Percentiles rank a stretch among this genome's conserved stretches.
phyloP scores from a whole-genome alignment of 2,329 filamentous ascomycete genomes.

The Westerdykella aurantiaca region DNA sequence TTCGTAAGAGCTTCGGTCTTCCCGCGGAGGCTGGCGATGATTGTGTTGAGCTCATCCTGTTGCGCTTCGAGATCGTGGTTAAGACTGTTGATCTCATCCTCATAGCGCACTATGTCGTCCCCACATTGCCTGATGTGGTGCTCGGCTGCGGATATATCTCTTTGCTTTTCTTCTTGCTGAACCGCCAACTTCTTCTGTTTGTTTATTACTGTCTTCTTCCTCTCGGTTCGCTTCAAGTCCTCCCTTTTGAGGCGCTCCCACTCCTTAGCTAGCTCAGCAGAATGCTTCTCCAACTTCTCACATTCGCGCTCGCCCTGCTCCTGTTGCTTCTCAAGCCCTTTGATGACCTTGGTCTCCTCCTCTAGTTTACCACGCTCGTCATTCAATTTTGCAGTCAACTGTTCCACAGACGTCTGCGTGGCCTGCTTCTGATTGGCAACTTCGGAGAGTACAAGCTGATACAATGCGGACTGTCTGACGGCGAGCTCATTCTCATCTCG shows the following conservation, averaged over 20 bases:
- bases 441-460: conserved; percentile 85
- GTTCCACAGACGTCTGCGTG: conserved; percentile 81
- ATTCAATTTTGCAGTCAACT: conserved; percentile 82
- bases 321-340: conserved; percentile 78
- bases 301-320: conserved; percentile 77
- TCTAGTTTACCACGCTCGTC: conserved; percentile 86
- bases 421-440: conserved; percentile 84
- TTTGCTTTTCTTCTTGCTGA: conserved; percentile 69
- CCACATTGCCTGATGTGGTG: conserved; percentile 72
- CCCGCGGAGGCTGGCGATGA: conserved; percentile 82
- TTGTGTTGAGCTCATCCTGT: conserved; percentile 73
- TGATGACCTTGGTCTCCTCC: conserved; percentile 84
- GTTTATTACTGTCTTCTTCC: conserved; percentile 83
- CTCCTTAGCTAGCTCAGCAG: conserved; percentile 74
- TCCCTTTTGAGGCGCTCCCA: conserved; percentile 93
- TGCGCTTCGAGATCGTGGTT: conserved; percentile 72
- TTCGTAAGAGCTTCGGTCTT: conserved; percentile 95
- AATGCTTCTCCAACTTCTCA: conserved; percentile 74
- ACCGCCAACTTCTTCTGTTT: conserved; percentile 97
- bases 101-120: conserved; percentile 71
- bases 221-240: conserved; percentile 94
- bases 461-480: conserved; percentile 83
- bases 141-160: conserved; percentile 66
- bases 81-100: conserved; percentile 66
- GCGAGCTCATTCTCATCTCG: conserved; percentile 89